phyloP scores from a whole-genome alignment of 2,329 filamentous ascomycete genomes.

The Diaporthe batatas region DNA sequence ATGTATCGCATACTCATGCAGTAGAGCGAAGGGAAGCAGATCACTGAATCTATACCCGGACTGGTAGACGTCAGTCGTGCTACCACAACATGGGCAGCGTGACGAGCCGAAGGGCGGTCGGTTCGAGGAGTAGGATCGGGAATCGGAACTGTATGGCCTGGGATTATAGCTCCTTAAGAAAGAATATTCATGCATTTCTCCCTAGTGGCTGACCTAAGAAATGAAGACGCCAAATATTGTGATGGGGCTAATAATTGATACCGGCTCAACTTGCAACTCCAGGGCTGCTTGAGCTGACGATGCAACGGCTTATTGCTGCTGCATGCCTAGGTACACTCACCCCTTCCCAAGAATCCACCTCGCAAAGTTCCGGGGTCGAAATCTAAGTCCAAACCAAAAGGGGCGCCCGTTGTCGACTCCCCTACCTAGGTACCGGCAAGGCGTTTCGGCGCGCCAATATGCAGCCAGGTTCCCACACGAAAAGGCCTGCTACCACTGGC shows the following conservation, averaged over 20 bases:
- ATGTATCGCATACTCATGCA: not conserved
- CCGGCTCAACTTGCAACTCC: too few species aligned
- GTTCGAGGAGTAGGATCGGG: constrained; percentile 10
- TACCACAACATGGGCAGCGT: constrained; percentile 1
- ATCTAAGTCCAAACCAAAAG: not conserved
- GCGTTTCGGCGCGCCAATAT: not conserved
- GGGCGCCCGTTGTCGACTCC: not conserved
- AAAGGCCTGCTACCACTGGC: not conserved
- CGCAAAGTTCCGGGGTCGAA: not conserved
- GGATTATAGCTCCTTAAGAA: not conserved
- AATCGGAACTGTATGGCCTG: not conserved
- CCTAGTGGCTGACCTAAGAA: constrained; percentile 5
- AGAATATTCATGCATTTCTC: not conserved
- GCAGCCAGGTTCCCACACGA: not conserved
- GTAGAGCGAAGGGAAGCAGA: not conserved
- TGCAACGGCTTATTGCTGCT: not conserved
- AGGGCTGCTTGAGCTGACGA: constrained; percentile 11
- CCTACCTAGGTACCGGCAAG: not conserved
- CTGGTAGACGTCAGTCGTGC: not conserved
- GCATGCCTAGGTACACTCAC: too few species aligned
- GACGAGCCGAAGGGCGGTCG: not conserved
- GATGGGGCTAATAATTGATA: constrained; percentile 12
- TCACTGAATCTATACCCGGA: not conserved
- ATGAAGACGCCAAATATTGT: not conserved
- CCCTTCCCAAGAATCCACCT: not conserved